Evolutionary conservation across 345 rosid genomes (phyloP), one percentile per base, ranked within the genome.

Genomic region (Pistacia atlantica): DNA sequence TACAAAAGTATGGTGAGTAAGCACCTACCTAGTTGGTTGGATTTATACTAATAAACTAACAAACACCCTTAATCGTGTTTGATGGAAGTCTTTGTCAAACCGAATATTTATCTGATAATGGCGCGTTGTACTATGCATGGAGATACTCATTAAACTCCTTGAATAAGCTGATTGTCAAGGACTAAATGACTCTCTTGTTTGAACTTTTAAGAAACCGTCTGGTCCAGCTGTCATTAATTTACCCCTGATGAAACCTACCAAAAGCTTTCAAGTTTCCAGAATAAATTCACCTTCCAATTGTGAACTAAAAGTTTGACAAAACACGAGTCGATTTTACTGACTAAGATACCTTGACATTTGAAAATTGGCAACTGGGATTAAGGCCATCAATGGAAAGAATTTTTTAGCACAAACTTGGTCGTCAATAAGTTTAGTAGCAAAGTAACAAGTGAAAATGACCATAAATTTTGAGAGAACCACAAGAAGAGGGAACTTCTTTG

Each of bases 71-170:
- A 13, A 22, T 65, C 8, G 54, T 14, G 11, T 62, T 1, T 11
- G 35, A 63, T 74, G 70, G 77, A 74, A 8, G 77, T 74, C 77
- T 0, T 4, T 33, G 48, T 74, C 77, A 49, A 11, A 18, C 20
- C 20, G 57, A 46, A 59, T 5, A 5, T 14, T 57, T 59, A 16
- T 17, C n/a, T 42, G 46, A 73, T 28, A 22, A 17, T 4, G 75
- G 22, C 75, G 20, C 33, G 0, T 46, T 31, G 8, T 9, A 16
- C 67, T 7, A 25, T 42, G 45, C 45, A 8, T 5, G 45, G 45
- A 4, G 45, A 42, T 5, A 10, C 60, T 54, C 46, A 33, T 54
- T 8, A 2, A 1, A 10, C 3, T 9, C 11, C 17, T 52, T 1
- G 51, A 65, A 18, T 11, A 11, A 38, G 2, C 0, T 22, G 13